Base-by-base conservation (phyloP, 805 yeast species). In the Priceomyces fermenticarens region DNA sequence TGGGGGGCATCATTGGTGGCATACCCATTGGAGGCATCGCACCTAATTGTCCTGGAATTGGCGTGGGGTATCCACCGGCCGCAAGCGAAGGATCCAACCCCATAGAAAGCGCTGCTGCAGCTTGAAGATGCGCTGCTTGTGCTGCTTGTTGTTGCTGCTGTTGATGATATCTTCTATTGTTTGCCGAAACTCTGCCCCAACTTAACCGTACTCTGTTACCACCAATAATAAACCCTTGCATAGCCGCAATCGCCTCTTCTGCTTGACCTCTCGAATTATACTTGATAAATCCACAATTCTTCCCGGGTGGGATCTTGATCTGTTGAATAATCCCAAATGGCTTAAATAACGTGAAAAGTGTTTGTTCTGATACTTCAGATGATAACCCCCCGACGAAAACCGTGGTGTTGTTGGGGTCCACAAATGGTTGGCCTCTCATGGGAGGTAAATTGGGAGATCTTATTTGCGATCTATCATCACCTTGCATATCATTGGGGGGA, bases 181-280 rank as follows among this genome's bases (percentile, higher is more conserved):
- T 58, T 34, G 49, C 42, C 1, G 67, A 64, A 8, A 60, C 72
- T 50, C 88, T 75, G 25, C 97, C 97, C 97, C 97, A 89, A 39
- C 91, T 83, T 43, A 89, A 73, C 52, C 96, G 73, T 36, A 89
- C 81, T 46, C 91, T 75, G 42, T 87, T 83, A 43, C 87, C 89
- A 38, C 90, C 91, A 51, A 89, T 83, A 29, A 88, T 88, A 57
- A 81, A 87, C 8, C 96, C 96, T 63, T 89, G 96, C 95, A 89
- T 85, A 47, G 83, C 85, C 28, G 78, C 72, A 46, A 89, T 85
- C 9, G 97, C 95, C 40, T 74, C 74, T 62, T 90, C 97, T 1
- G 97, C 97, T 50, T 87, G 81, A 33, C 80, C 79, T 42, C 96
- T 72, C 39, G 83, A 78, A 31, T 80, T 77, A 58, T 77, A 89